Base-by-base conservation (phyloP, 371 early-diverging fungal species). In the Hamiltosporidium tvaerminnensis region DNA sequence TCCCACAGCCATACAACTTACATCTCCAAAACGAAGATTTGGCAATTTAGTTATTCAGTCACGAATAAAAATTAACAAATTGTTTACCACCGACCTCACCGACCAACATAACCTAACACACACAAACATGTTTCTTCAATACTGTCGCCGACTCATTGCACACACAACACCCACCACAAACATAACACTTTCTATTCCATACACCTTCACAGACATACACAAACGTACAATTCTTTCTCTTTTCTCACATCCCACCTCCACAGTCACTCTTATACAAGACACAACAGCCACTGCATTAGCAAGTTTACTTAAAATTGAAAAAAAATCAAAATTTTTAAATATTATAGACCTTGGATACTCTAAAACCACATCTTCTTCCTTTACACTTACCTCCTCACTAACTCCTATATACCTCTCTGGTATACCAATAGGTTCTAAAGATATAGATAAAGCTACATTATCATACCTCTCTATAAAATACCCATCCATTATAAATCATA, bases 341-440 rank as follows among this genome's bases (percentile, higher is more conserved):
- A 41, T 74, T 47, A 23, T 71, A 53, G 75, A 74, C 63, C 66
- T 68, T 53, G 75, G 75, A 38, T 49, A 50, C 41, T 50, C 64
- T 0, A 70, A 74, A 50, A 61, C 69, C 31, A 59, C 64, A 30
- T 44, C 52, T 16, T 68, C 69, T 1, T 2, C 57, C 2, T 74
- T 74, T 71, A 58, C 23, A 23, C 61, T 55, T 53, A 56, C 56
- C 52, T 57, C 61, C 16, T 44, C 31, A 32, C 23, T 71, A 2
- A 65, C 31, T 34, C 64, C 75, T 10, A 14, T 56, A 2, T n/a
- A 58, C 14, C 48, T 67, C 5, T 39, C 14, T 37, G 49, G 33
- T 47, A 44, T 68, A 32, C 69, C 54, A 57, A n/a, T 56, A 7
- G 75, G 71, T 50, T 68, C 69, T 38, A 58, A 47, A 39, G 61